These are phyloP conservation scores for Narthecium ossifragum DNA, from an alignment of 106 monocot species.

Conservation along the genomic window DNA sequence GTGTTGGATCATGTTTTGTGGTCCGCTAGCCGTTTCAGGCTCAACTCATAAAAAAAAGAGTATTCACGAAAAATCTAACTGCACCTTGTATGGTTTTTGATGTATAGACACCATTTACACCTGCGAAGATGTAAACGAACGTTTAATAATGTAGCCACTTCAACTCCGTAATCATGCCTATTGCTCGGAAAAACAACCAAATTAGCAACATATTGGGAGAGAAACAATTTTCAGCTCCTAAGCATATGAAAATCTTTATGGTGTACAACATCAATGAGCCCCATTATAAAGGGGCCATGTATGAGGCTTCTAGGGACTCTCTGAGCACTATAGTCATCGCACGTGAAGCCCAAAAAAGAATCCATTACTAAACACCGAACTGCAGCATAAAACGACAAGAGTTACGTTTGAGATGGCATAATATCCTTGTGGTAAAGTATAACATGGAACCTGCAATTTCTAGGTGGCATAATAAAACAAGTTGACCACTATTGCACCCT, in stretches of 20 bases:
- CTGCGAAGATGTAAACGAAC: constrained; percentile 21
- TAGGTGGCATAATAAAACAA: background rate
- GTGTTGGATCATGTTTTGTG: no score
- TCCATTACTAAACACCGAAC: constrained; percentile 85
- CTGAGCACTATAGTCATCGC: constrained; percentile 35
- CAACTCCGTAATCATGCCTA: background rate
- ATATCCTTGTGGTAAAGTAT: background rate
- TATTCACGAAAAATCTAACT: constrained; percentile 33
- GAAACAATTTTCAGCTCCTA: background rate
- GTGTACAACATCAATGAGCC: constrained; percentile 77
- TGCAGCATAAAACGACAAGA: constrained; percentile 26
- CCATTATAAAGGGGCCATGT: constrained; percentile 57
- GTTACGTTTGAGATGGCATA: background rate
- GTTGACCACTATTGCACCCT: constrained; percentile 36
- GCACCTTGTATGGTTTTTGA: constrained; percentile 67
- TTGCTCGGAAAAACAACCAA: background rate
- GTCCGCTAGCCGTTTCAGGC: no score
- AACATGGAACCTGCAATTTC: no score
- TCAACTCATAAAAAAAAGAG: no score
- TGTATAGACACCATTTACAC: constrained; percentile 55
- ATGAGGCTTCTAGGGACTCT: constrained; percentile 66
- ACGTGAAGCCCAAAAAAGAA: constrained; percentile 72
- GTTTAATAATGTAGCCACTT: background rate
- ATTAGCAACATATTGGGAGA: no score
- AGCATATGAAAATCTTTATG: constrained; percentile 85